Base-by-base conservation (phyloP, 257 asterid species). In the Nicotiana knightiana region DNA sequence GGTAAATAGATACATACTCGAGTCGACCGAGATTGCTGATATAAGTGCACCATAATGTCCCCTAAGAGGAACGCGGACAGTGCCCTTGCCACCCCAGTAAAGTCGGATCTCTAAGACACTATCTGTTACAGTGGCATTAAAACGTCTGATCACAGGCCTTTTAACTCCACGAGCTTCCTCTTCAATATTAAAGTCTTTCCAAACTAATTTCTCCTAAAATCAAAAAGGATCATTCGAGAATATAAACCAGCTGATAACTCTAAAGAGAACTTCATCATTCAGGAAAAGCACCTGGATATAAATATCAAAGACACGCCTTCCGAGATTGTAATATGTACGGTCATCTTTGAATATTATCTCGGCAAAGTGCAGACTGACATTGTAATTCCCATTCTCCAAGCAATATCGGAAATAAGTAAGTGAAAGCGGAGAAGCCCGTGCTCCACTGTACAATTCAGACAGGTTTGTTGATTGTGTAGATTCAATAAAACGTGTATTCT, bases 1-100 rank as follows among this genome's bases (percentile, higher is more conserved):
- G 37, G 66, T 32, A 78, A 21, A 48, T 46, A 30, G 55, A 11
- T 24, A 76, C 90, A 85, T 85, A 92, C 98, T 55, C 15, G 94
- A 84, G 86, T 85, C 83, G 5, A 92, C 97, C 57, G 99, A 90
- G 84, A 93, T 93, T 71, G 98, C 99, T 46, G 99, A 95, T 84
- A 95, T 87, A 24, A 95, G 93, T 88, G 98, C 97, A 30, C 99
- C 99, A 61, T 95, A 93, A 54, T 91, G 93, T 67, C 98, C 98
- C 87, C 90, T 88, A 54, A 0, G 9, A 26, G 98, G 97, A 81
- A 95, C 85, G 46, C 83, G 91, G 76, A 4, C 85, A 43, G 99
- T 93, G 84, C 99, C 99, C 86, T 91, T 93, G 66, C 99, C 99
- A 66, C 97, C 97, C 99, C 99, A 95, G 33, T 85, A 90, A 81